phyloP scores from a whole-genome alignment of 176 grass and related monocot genomes.

The Phoenix roebelenii region DNA sequence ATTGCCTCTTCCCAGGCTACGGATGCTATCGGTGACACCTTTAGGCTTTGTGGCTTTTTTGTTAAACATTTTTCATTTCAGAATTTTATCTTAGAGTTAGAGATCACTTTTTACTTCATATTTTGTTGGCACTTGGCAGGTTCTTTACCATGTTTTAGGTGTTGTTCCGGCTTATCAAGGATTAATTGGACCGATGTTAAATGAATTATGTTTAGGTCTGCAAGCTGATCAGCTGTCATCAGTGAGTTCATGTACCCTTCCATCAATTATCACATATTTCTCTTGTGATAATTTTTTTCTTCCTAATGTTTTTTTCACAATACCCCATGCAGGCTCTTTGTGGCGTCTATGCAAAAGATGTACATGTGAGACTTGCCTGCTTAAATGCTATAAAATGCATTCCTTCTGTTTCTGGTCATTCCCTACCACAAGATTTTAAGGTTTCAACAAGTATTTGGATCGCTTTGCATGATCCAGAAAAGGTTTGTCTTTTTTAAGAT shows the following conservation, averaged over 20 bases:
- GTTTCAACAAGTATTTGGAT: constrained; percentile 89
- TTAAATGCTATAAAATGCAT: constrained; percentile 94
- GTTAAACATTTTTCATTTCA: constrained; percentile 8
- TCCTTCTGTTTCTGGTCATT: constrained; percentile 49
- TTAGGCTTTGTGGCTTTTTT: background rate
- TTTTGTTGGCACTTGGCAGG: constrained; percentile 41
- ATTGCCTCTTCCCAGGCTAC: constrained; percentile 88
- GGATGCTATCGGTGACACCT: constrained; percentile 85
- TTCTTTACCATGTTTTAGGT: constrained; percentile 93
- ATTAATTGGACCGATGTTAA: constrained; percentile 75
- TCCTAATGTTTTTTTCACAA: constrained; percentile 20
- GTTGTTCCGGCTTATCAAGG: constrained; percentile 67
- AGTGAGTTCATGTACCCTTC: constrained; percentile 36
- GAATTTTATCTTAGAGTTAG: constrained; percentile 18
- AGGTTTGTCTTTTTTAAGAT: constrained; percentile 37
- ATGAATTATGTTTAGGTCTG: constrained; percentile 92
- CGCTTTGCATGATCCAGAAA: constrained; percentile 86
- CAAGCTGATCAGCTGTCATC: constrained; percentile 60
- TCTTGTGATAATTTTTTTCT: constrained; percentile 7
- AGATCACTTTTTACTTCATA: constrained; percentile 14
- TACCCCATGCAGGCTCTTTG: constrained; percentile 53
- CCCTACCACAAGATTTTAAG: constrained; percentile 37
- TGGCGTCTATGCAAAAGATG: constrained; percentile 81
- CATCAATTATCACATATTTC: constrained; percentile 11
- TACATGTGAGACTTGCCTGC: constrained; percentile 81